Conservation (phyloP, 306 rosid species). For the Cicer yamashitae region DNA sequence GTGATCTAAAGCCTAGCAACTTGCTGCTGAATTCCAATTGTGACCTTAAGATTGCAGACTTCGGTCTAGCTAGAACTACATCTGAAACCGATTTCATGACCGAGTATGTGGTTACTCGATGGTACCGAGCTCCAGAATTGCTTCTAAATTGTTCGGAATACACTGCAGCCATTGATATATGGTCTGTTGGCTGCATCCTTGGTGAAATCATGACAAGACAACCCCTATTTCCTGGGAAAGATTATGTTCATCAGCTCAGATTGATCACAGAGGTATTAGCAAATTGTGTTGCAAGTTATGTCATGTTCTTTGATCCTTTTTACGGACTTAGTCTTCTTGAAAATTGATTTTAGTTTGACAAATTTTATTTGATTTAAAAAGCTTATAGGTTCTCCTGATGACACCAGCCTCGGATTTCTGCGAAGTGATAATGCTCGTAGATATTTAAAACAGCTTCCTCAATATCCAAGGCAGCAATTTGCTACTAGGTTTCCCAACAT, state of each 20-base stretch:
- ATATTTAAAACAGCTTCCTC: slow-evolving; percentile 90
- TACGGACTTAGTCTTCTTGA: slow-evolving; percentile 11
- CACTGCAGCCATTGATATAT: slow-evolving; percentile 95
- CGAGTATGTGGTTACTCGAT: slow-evolving; percentile 94
- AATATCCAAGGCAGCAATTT: slow-evolving; percentile 73
- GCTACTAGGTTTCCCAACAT: slow-evolving; percentile 70
- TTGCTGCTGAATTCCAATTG: slow-evolving; percentile 86
- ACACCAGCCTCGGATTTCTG: slow-evolving; percentile 90
- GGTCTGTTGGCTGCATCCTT: slow-evolving; percentile 98
- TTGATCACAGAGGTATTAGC: slow-evolving; percentile 77
- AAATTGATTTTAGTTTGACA: slow-evolving; percentile 12
- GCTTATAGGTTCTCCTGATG: slow-evolving; percentile 99
- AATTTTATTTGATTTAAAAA: slow-evolving; percentile 51
- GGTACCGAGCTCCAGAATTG: slow-evolving; percentile 97
- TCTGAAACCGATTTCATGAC: slow-evolving; percentile 99
- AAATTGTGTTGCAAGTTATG: background rate
- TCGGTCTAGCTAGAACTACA: slow-evolving; percentile 98
- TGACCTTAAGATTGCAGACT: slow-evolving; percentile 96
- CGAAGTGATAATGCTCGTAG: slow-evolving; percentile 92
- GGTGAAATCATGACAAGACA: slow-evolving; percentile 85
- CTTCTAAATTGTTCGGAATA: slow-evolving; percentile 95
- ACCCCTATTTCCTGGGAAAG: slow-evolving; percentile 88
- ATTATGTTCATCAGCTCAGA: slow-evolving; percentile 92
- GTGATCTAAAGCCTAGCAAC: slow-evolving; percentile 97
- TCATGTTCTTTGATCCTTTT: slow-evolving; percentile 6